Evolutionary conservation across 2,329 filamentous ascomycete species (phyloP).

Genomic region (Clathrospora elynae): DNA sequence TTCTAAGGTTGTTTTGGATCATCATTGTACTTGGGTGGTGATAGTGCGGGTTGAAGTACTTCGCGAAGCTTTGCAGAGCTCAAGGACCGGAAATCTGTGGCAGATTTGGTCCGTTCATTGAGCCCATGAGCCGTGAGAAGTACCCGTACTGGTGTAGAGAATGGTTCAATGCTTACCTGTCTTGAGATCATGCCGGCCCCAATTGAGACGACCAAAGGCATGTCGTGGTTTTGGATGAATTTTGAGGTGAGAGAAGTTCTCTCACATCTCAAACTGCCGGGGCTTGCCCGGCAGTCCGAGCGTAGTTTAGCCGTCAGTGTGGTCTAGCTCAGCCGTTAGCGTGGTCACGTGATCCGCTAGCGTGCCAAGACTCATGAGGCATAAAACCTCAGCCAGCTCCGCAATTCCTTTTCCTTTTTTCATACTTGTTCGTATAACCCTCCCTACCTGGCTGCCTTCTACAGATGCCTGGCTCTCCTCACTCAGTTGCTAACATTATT

Average conservation of each 20-base stretch:
- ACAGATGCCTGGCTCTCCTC: too few species aligned
- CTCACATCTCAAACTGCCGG: slow-evolving; percentile 1
- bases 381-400: neutral
- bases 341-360: neutral
- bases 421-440: neutral
- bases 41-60: neutral
- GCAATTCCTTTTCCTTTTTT: neutral
- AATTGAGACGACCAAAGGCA: slow-evolving; percentile 5
- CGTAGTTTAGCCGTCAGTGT: slow-evolving; percentile 4
- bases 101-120: neutral
- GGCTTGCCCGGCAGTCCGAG: slow-evolving; percentile 1
- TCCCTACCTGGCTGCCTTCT: too few species aligned
- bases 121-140: neutral
- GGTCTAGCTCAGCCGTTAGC: too few species aligned
- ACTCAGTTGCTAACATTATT: too few species aligned
- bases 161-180: slow-evolving; percentile 4
- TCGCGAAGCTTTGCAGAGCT: slow-evolving; percentile 4
- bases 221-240: slow-evolving; percentile 1
- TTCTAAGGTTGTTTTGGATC: slow-evolving; percentile 56
- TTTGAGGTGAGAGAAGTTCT: slow-evolving; percentile 7
- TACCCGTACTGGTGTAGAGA: neutral
- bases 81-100: neutral
- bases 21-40: slow-evolving; percentile 36
- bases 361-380: neutral
- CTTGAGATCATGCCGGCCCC: slow-evolving; percentile 9